Evolutionary conservation across 2,329 filamentous ascomycete genomes (phyloP), one percentile per base, ranked within the genome.

Genomic region (Pyrenochaeta sp.): DNA sequence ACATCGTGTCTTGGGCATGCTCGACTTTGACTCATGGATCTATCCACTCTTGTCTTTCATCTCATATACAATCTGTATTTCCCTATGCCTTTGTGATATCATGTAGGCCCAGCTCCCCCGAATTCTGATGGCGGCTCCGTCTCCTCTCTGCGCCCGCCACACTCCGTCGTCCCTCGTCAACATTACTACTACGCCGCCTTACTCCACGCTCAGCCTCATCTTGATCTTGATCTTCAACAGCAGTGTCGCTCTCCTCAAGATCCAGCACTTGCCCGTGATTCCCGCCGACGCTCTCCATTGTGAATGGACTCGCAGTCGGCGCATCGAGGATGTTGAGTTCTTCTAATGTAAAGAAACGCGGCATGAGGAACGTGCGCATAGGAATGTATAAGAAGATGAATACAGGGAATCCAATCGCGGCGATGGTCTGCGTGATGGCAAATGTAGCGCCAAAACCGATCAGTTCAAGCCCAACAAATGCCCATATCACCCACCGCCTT

Each of bases 381-480:
- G 82, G 82, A 6, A 85, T 82, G 13, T 84, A 70, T 3, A 77
- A 62, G 13, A 81, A 72, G 45, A 84, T 83, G 37, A 84, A 74
- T 10, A 84, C 74, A 0, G 82, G 82, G 49, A 84, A 84, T 0
- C 80, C 79, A 52, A 84, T 82, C 0, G 81, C 82, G 0, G 78
- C 82, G 17, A 84, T 78, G 0, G 81, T 84, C 60, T 84, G 80
- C 2, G 80, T 82, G 38, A 84, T 80, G 0, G 79, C 81, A 9
- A 85, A 80, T 3, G 77, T 80, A 6, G 76, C 74, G 1, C 73
- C 75, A 14, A 84, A 81, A 2, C 75, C 77, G 3, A 79, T 28
- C 2, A 80, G 55, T 55, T 84, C 80, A 14, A 80, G 74, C 9
- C 66, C 72, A 1, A 83, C 72, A 53, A 80, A 85, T 2, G 74